phyloP scores from a whole-genome alignment of 2,329 filamentous ascomycete species.

The Tympanopsis confertula region DNA sequence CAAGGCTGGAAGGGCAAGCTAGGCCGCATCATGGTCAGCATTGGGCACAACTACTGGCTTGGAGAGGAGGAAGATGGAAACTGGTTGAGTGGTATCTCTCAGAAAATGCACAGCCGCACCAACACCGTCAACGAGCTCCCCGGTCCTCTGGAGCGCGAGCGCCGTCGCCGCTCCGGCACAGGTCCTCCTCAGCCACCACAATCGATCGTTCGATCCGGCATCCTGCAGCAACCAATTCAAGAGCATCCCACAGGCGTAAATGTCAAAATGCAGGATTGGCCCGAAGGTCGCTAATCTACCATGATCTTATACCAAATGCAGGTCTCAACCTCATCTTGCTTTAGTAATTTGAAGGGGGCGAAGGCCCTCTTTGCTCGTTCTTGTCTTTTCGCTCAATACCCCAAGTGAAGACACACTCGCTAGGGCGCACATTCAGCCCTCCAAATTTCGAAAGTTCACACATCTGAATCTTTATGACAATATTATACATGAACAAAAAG shows the following conservation, averaged over 20 bases:
- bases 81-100: background rate
- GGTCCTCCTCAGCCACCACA: conserved; percentile 22
- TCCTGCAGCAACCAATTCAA: conserved; percentile 17
- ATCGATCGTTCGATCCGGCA: conserved; percentile 18
- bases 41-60: conserved; percentile 72
- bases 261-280: conserved; percentile 23
- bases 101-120: background rate
- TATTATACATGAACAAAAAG: too few species aligned
- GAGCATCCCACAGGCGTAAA: conserved; percentile 15
- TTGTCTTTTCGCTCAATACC: too few species aligned
- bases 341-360: too few species aligned
- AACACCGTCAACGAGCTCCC: background rate
- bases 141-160: background rate
- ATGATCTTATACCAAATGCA: too few species aligned
- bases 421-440: too few species aligned
- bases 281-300: too few species aligned
- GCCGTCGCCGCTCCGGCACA: background rate
- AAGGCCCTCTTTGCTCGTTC: too few species aligned
- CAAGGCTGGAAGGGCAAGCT: conserved; percentile 69
- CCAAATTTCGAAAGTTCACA: too few species aligned
- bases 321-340: too few species aligned
- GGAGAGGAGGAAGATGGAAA: conserved; percentile 44
- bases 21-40: conserved; percentile 66
- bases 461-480: too few species aligned
- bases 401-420: too few species aligned